A percentile compares a stretch with the other conserved stretches of the same genome.
Evolutionary conservation across 306 rosid genomes (phyloP).

Genomic region (Malus domestica): ASM211411v1 NC_041798.1:39532001-39532500

Average conservation of each 20-base stretch:
- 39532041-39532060: constrained; percentile 16
- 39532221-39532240: constrained; percentile 48
- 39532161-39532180: not conserved
- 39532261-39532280: constrained; percentile 31
- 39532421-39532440: no score
- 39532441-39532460: no score
- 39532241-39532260: constrained; percentile 23
- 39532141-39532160: not conserved
- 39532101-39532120: not conserved
- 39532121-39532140: not conserved
- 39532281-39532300: constrained; percentile 38
- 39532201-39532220: constrained; percentile 82
- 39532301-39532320: constrained; percentile 44
- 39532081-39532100: constrained; percentile 53
- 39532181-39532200: constrained; percentile 31
- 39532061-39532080: constrained; percentile 41
- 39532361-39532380: no score
- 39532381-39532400: no score
- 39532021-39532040: constrained; percentile 5
- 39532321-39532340: constrained; percentile 46
- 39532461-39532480: no score
- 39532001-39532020: no score
- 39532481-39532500: no score
- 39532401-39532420: no score
- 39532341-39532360: not conserved